Evolutionary conservation across 345 rosid genomes (phyloP).

Genomic region (Euclidium syriacum): DNA sequence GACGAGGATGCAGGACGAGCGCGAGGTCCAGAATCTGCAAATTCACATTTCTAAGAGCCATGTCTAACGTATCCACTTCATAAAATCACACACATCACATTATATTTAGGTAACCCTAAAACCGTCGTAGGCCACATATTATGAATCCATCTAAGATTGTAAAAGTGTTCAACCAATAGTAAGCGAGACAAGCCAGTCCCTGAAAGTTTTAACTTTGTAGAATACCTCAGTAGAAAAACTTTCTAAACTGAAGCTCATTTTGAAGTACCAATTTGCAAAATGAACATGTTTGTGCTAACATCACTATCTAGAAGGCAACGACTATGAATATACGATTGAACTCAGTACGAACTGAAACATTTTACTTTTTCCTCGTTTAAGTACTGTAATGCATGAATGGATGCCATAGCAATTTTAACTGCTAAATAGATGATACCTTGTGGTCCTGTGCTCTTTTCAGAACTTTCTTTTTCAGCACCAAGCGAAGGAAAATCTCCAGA

Average conservation of each 20-base stretch:
- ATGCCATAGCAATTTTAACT: not conserved
- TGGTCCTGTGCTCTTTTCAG: conserved; percentile 46
- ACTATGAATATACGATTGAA: not conserved
- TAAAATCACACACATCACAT: not conserved
- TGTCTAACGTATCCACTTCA: conserved; percentile 1
- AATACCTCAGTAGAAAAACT: not conserved
- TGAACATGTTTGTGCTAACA: conserved; percentile 1
- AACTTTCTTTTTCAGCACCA: conserved; percentile 71
- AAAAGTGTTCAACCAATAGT: conserved; percentile 2
- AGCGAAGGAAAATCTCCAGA: conserved; percentile 96
- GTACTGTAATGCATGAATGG: conserved; percentile 10
- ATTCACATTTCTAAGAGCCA: conserved; percentile 13
- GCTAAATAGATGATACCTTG: conserved; percentile 49
- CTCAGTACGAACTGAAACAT: not conserved
- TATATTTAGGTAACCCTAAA: conserved; percentile 11
- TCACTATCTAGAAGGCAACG: not conserved
- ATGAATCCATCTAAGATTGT: not conserved
- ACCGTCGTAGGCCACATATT: conserved; percentile 10
- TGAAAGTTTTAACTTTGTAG: not conserved
- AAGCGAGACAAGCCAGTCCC: conserved; percentile 3
- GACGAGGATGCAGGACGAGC: conserved; percentile 56
- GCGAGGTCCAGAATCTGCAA: conserved; percentile 52
- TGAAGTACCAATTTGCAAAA: conserved; percentile 2
- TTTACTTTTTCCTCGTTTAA: not conserved
- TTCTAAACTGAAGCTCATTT: not conserved